These are phyloP conservation scores for Acacia melanoxylon DNA, from an alignment of 306 rosid genomes.

Conservation along the genomic window DNA sequence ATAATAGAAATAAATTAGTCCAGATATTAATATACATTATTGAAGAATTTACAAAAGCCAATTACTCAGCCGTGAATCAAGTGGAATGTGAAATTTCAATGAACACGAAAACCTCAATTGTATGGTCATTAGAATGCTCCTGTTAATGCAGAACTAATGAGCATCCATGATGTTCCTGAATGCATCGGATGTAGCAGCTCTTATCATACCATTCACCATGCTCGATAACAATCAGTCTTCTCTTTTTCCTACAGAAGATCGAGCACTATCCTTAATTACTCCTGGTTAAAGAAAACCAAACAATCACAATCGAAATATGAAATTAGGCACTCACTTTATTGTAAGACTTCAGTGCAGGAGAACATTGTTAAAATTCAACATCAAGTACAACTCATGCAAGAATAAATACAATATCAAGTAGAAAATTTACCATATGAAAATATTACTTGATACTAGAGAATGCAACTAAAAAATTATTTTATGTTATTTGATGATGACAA, in stretches of 20 bases:
- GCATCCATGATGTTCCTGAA: slow-evolving; percentile 7
- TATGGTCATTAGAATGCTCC: not conserved
- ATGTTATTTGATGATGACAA: not conserved
- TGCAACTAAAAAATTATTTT: not conserved
- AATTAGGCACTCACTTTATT: not conserved
- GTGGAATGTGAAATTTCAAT: not conserved
- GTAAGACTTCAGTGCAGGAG: not conserved
- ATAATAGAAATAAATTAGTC: not conserved
- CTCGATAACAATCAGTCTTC: slow-evolving; percentile 15
- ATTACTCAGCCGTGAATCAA: not conserved
- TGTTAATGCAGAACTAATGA: slow-evolving; percentile 14
- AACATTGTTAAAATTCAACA: slow-evolving; percentile 1
- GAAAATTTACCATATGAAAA: not conserved
- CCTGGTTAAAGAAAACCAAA: not conserved
- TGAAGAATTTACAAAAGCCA: slow-evolving; percentile 1
- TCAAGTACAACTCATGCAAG: not conserved
- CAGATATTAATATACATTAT: not conserved
- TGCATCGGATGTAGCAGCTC: not conserved
- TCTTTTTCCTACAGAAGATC: slow-evolving; percentile 11
- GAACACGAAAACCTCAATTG: slow-evolving; percentile 1
- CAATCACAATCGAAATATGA: not conserved
- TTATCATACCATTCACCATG: not conserved
- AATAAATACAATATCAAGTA: not conserved
- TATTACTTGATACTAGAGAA: not conserved
- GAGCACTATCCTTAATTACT: not conserved